Conservation (phyloP, 2,329 filamentous ascomycete genomes). For the Endothia cerciana region DNA sequence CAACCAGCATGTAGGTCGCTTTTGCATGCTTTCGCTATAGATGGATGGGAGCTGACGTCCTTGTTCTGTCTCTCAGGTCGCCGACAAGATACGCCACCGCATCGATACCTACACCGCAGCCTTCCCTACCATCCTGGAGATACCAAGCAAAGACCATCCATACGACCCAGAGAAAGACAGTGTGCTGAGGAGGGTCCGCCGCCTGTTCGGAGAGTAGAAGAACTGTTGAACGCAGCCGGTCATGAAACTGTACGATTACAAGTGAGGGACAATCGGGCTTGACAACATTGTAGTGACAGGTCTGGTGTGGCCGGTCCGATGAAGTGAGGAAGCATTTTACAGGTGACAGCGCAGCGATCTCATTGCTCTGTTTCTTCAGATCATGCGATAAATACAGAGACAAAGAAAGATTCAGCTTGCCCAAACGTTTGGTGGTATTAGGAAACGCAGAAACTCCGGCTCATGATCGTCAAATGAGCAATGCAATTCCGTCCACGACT, state of each 20-base stretch:
- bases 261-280: neutral
- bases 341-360: constrained; percentile 3
- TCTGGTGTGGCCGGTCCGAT: neutral
- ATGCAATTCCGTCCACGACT: constrained; percentile 23
- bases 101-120: constrained; percentile 92
- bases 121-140: constrained; percentile 95
- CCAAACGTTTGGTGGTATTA: constrained; percentile 8
- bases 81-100: constrained; percentile 87
- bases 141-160: constrained; percentile 97
- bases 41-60: neutral
- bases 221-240: neutral
- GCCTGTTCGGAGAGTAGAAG: constrained; percentile 68
- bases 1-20: constrained; percentile 83
- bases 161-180: constrained; percentile 99
- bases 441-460: constrained; percentile 28
- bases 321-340: neutral
- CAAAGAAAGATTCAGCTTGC: constrained; percentile 1
- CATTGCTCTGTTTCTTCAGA: constrained; percentile 3
- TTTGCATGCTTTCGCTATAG: neutral
- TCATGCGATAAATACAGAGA: neutral
- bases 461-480: constrained; percentile 24
- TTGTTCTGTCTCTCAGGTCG: constrained; percentile 65
- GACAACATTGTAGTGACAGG: neutral
- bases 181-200: constrained; percentile 82
- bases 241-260: neutral